These are phyloP conservation scores for Gnomoniopsis smithogilvyi DNA, from an alignment of 2,329 filamentous ascomycete species.

Conservation along the genomic window DNA sequence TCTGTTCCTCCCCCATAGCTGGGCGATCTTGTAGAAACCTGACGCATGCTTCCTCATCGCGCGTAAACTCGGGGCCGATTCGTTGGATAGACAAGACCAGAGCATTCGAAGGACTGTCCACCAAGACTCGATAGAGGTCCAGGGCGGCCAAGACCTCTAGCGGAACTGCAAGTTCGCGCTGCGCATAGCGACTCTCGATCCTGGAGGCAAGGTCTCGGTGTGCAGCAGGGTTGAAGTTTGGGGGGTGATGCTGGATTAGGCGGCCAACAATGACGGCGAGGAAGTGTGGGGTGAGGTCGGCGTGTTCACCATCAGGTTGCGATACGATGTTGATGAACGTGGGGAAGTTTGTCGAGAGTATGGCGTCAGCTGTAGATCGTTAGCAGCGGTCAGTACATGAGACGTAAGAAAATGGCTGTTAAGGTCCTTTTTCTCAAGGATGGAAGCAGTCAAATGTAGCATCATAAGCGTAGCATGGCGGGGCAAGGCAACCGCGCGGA, in stretches of 20 bases:
- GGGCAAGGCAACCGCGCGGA: background rate
- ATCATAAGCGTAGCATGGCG: background rate
- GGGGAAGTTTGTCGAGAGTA: slow-evolving; percentile 75
- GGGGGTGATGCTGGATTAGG: slow-evolving; percentile 81
- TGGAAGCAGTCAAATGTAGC: background rate
- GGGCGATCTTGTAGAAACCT: slow-evolving; percentile 46
- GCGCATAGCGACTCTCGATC: slow-evolving; percentile 65
- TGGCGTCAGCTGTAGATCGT: slow-evolving; percentile 69
- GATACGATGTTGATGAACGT: slow-evolving; percentile 76
- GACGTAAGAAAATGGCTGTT: background rate
- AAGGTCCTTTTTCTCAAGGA: background rate
- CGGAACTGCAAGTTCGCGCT: slow-evolving; percentile 55
- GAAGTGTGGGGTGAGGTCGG: slow-evolving; percentile 65
- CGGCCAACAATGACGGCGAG: slow-evolving; percentile 80
- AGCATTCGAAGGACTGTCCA: slow-evolving; percentile 52
- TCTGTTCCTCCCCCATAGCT: slow-evolving; percentile 64
- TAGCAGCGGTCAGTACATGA: background rate
- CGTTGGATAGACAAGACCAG: slow-evolving; percentile 69
- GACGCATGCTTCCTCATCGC: slow-evolving; percentile 66
- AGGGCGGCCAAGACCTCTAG: slow-evolving; percentile 68
- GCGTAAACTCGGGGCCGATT: slow-evolving; percentile 71
- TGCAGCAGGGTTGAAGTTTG: slow-evolving; percentile 75
- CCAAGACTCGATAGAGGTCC: slow-evolving; percentile 64
- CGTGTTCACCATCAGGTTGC: slow-evolving; percentile 59
- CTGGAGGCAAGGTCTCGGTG: slow-evolving; percentile 68